These are phyloP conservation scores for Paramecium caudatum DNA, from an alignment of 73 alveolate species.

Conservation along the genomic window DNA sequence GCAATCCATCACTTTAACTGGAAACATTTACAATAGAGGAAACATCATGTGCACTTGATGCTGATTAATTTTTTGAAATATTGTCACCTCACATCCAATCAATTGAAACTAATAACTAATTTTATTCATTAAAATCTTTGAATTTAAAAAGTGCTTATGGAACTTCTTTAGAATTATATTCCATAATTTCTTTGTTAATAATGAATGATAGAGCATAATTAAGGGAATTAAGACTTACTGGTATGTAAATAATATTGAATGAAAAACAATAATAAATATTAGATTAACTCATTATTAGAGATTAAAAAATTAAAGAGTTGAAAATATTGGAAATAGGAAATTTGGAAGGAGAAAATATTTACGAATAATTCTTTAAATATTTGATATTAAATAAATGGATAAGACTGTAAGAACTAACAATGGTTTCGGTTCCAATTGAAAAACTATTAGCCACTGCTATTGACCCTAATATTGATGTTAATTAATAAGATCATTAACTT, in stretches of 20 bases:
- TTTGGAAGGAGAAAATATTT: background rate
- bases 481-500: background rate
- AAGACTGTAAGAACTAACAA: background rate
- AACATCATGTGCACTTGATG: background rate
- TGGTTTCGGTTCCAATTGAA: background rate
- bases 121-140: background rate
- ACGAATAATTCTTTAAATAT: background rate
- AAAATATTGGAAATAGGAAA: background rate
- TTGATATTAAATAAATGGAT: background rate
- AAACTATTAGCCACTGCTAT: background rate
- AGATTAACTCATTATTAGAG: background rate
- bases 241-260: background rate
- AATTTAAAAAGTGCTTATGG: slow-evolving; percentile 23
- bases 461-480: background rate
- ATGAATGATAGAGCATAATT: background rate
- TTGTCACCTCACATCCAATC: background rate
- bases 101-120: background rate
- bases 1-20: background rate
- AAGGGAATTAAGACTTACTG: background rate
- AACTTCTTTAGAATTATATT: slow-evolving; percentile 7
- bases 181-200: background rate
- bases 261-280: background rate
- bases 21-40: background rate
- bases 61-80: background rate
- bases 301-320: background rate